Evolutionary conservation across 2,329 filamentous ascomycete species (phyloP).

Genomic region (Beauveria pseudobassiana): DNA sequence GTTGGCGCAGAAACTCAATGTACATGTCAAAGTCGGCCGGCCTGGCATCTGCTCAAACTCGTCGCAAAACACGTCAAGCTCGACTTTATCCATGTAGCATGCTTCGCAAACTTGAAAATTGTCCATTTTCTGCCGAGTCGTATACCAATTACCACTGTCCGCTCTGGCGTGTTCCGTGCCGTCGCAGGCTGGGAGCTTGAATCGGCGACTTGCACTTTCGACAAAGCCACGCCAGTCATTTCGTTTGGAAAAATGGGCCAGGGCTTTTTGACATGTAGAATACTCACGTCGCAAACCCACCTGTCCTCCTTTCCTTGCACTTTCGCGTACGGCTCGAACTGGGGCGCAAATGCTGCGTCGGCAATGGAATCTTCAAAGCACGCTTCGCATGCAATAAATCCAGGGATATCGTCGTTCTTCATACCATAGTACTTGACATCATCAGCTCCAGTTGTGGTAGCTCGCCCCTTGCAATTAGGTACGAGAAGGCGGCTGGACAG

Average conservation of each 20-base stretch:
- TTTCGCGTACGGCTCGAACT: conserved; percentile 19
- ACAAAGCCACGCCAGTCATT: conserved; percentile 27
- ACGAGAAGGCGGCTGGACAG: conserved; percentile 21
- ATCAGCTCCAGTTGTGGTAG: conserved; percentile 16
- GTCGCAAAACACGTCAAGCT: conserved; percentile 20
- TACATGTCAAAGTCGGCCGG: conserved; percentile 18
- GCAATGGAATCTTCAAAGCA: conserved; percentile 29
- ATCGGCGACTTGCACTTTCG: conserved; percentile 15
- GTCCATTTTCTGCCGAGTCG: conserved; percentile 18
- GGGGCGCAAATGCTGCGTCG: conserved; percentile 21
- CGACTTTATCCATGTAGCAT: conserved; percentile 28
- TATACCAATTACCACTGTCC: conserved; percentile 21
- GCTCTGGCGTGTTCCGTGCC: conserved; percentile 15
- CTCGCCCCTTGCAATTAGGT: conserved; percentile 22
- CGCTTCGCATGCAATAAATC: conserved; percentile 30
- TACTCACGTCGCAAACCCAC: conserved; percentile 27
- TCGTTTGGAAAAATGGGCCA: conserved; percentile 14
- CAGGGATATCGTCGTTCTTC: conserved; percentile 20
- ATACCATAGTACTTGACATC: conserved; percentile 26
- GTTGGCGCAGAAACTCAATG: conserved; percentile 16
- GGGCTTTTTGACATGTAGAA: conserved; percentile 19
- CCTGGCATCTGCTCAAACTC: conserved; percentile 20
- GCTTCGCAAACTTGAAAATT: conserved; percentile 25
- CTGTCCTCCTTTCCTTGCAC: conserved; percentile 20
- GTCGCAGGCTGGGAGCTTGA: conserved; percentile 23